phyloP scores from a whole-genome alignment of 345 rosid genomes.

The Reutealis trisperma region DNA sequence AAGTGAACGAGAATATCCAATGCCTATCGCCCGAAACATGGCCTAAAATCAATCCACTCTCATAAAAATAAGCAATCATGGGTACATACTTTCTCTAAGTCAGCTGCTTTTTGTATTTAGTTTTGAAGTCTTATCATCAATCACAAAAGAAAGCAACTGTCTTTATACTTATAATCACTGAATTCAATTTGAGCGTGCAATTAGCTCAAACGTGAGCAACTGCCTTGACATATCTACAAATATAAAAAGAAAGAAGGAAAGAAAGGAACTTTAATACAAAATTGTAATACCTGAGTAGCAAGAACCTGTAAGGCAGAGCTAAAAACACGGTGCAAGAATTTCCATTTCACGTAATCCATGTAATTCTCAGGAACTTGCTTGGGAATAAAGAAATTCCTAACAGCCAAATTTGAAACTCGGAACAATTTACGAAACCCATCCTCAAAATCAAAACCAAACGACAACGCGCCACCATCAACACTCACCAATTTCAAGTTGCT shows the following conservation, averaged over 20 bases:
- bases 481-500: conserved; percentile 39
- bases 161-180: background rate
- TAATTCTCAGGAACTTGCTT: conserved; percentile 64
- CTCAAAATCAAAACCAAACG: conserved; percentile 36
- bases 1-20: conserved; percentile 78
- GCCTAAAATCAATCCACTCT: conserved; percentile 45
- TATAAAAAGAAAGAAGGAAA: background rate
- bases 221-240: too few relatives aligned
- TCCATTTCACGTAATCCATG: conserved; percentile 80
- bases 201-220: background rate
- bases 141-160: background rate
- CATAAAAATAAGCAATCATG: background rate
- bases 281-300: conserved; percentile 75
- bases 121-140: background rate
- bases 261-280: background rate
- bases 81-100: background rate
- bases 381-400: conserved; percentile 72
- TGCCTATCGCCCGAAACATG: conserved; percentile 88
- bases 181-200: background rate
- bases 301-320: conserved; percentile 93
- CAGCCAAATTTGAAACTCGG: conserved; percentile 40
- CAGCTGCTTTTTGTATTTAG: background rate
- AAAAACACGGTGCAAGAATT: conserved; percentile 81
- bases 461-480: conserved; percentile 43
- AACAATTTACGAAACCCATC: conserved; percentile 43